phyloP scores from a whole-genome alignment of 2,329 filamentous ascomycete genomes.

The Aspergillus quadricinctus region DNA sequence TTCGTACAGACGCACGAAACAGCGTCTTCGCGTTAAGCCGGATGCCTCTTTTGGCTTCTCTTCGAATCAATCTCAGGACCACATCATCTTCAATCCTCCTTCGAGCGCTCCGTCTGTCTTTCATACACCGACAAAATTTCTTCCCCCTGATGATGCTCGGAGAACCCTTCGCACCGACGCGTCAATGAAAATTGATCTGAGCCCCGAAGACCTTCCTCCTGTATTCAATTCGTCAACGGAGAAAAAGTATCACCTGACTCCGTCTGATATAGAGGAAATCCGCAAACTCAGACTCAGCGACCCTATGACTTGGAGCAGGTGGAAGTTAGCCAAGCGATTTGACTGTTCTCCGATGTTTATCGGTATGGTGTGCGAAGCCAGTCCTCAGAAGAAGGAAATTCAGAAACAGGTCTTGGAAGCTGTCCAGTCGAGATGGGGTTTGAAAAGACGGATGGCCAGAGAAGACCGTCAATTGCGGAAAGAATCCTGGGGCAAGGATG shows the following conservation, averaged over 20 bases:
- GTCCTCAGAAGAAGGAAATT: slow-evolving; percentile 45
- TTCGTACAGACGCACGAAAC: slow-evolving; percentile 48
- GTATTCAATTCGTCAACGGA: slow-evolving; percentile 49
- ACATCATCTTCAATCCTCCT: slow-evolving; percentile 64
- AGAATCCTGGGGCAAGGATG: slow-evolving; percentile 57
- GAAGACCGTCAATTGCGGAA: slow-evolving; percentile 58
- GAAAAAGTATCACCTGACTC: slow-evolving; percentile 59
- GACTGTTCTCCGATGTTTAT: slow-evolving; percentile 61
- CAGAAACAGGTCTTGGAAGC: slow-evolving; percentile 48
- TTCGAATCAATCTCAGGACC: slow-evolving; percentile 39
- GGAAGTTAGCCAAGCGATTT: slow-evolving; percentile 58
- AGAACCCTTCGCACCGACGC: slow-evolving; percentile 42
- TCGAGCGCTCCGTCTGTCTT: slow-evolving; percentile 60
- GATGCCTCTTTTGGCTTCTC: slow-evolving; percentile 47
- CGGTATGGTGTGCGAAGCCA: slow-evolving; percentile 54
- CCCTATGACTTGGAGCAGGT: slow-evolving; percentile 56
- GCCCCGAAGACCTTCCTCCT: slow-evolving; percentile 39
- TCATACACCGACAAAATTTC: slow-evolving; percentile 62
- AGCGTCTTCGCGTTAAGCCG: slow-evolving; percentile 49
- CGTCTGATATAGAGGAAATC: slow-evolving; percentile 57
- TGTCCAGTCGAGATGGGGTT: slow-evolving; percentile 58
- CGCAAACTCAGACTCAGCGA: slow-evolving; percentile 51
- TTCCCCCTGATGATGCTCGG: slow-evolving; percentile 56
- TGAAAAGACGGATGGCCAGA: slow-evolving; percentile 55
- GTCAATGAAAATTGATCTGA: slow-evolving; percentile 15